A percentile compares a stretch with the other conserved stretches of the same genome.
phyloP scores from a whole-genome alignment of 176 grass and related monocot species.

The Guadua angustifolia region DNA sequence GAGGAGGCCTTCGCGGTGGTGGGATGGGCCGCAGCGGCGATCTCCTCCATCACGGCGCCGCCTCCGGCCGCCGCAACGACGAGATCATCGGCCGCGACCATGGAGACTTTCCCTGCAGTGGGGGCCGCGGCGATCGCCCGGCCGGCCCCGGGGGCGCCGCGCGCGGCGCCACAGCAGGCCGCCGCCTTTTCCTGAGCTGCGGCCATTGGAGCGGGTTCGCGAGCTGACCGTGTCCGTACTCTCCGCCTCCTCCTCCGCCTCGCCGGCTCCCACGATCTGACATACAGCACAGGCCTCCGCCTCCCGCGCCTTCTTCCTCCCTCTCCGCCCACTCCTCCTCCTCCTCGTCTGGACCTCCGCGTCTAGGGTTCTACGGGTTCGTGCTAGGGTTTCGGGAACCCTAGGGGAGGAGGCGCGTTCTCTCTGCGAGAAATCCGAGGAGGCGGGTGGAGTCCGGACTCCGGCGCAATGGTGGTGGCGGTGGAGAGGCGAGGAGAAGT shows the following conservation, averaged over 20 bases:
- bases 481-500: neutral
- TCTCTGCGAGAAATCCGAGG: constrained; percentile 35
- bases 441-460: neutral
- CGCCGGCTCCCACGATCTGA: constrained; percentile 74
- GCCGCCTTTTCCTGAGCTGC: constrained; percentile 98
- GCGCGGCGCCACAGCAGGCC: constrained; percentile 52
- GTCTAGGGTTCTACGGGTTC: constrained; percentile 25
- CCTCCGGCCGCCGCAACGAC: constrained; percentile 39
- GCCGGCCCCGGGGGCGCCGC: constrained; percentile 27
- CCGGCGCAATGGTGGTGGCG: neutral
- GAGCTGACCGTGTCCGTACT: constrained; percentile 89
- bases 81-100: constrained; percentile 38
- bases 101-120: constrained; percentile 47
- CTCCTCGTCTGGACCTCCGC: constrained; percentile 5
- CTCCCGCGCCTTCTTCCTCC: constrained; percentile 44
- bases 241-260: constrained; percentile 80
- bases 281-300: constrained; percentile 88
- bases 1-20: constrained; percentile 72
- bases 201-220: constrained; percentile 97
- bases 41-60: constrained; percentile 77
- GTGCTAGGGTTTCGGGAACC: constrained; percentile 38
- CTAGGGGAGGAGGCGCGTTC: constrained; percentile 21
- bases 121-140: constrained; percentile 28
- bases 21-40: constrained; percentile 52
- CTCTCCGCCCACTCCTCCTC: neutral